phyloP scores from a whole-genome alignment of 768 basidiomycete species.

The Phlebiopsis flavidoalba region DNA sequence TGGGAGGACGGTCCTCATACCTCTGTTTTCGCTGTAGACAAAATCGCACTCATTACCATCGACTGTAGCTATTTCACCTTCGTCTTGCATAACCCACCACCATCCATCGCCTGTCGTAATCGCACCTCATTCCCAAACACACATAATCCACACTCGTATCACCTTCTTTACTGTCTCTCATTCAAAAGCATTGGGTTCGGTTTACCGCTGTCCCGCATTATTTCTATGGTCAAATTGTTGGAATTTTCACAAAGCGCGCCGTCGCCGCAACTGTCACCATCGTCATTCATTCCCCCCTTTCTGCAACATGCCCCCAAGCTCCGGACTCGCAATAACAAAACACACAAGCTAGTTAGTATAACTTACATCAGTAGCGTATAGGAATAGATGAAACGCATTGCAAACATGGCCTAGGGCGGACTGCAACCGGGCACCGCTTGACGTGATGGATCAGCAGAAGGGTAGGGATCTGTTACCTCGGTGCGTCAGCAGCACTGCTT shows the following conservation, averaged over 20 bases:
- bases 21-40: not conserved
- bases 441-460: not conserved
- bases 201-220: not conserved
- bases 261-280: not conserved
- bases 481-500: not conserved
- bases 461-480: not conserved
- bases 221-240: not conserved
- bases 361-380: not conserved
- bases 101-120: not conserved
- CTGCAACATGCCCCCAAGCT: not conserved
- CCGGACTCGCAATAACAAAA: not conserved
- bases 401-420: not conserved
- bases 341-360: not conserved
- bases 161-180: not conserved
- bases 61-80: slow-evolving; percentile 1
- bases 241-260: not conserved
- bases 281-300: not conserved
- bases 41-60: not conserved
- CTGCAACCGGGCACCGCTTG: not conserved
- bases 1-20: not conserved
- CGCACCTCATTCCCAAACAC: not conserved
- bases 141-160: not conserved
- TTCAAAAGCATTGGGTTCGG: not conserved
- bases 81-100: not conserved
- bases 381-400: not conserved